phyloP scores from a whole-genome alignment of 2,329 filamentous ascomycete species.

The Microsporum audouinii region DNA sequence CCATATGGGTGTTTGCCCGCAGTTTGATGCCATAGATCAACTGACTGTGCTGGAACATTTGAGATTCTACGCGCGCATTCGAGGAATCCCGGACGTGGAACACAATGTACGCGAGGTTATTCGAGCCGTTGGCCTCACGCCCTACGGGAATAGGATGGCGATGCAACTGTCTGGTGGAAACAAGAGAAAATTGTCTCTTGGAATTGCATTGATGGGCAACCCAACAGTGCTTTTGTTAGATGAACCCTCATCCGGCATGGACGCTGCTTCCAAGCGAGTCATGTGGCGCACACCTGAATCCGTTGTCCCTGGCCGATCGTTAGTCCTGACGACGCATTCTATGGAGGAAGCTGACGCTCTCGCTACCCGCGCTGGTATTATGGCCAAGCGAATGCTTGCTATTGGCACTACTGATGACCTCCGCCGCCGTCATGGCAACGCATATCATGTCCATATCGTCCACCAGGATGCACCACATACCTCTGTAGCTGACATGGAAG shows the following conservation, averaged over 20 bases:
- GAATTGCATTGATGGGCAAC: constrained; percentile 86
- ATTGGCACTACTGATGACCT: constrained; percentile 64
- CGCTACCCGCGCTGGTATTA: constrained; percentile 71
- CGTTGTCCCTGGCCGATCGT: constrained; percentile 63
- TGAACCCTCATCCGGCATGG: constrained; percentile 78
- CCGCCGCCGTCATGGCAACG: constrained; percentile 62
- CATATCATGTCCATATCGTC: constrained; percentile 71
- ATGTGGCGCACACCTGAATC: constrained; percentile 81
- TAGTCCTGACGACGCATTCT: constrained; percentile 81
- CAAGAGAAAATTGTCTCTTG: constrained; percentile 81
- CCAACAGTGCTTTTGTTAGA: constrained; percentile 78
- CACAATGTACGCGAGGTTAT: constrained; percentile 70
- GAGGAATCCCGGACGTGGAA: constrained; percentile 62
- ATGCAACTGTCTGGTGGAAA: constrained; percentile 76
- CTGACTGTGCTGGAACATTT: constrained; percentile 87
- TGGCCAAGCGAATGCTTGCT: constrained; percentile 76
- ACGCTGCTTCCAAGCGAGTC: constrained; percentile 77
- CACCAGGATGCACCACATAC: constrained; percentile 64
- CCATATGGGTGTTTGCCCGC: constrained; percentile 82
- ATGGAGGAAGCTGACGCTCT: constrained; percentile 94
- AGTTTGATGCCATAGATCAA: constrained; percentile 74
- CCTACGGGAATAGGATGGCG: constrained; percentile 64
- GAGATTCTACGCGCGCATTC: constrained; percentile 72
- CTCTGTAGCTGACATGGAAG: constrained; percentile 53
- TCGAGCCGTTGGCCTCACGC: constrained; percentile 63